A percentile compares a stretch with the other conserved stretches of the same genome.
These are phyloP conservation scores for Puccinia polysora DNA, from an alignment of 1,284 basidiomycete species.

Conservation along the genomic window DNA sequence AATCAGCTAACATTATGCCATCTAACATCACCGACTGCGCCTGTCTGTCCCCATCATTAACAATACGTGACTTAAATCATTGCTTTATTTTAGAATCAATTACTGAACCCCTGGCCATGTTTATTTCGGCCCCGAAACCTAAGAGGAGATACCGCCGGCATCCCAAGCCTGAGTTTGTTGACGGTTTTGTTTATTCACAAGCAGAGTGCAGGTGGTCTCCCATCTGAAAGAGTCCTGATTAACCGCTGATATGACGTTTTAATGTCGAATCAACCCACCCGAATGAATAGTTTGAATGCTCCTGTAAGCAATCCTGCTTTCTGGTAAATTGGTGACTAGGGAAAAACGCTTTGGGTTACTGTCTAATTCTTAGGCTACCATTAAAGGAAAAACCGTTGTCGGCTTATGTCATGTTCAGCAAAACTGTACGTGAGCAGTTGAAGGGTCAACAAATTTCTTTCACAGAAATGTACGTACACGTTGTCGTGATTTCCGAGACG, in stretches of 20 bases:
- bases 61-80: background rate
- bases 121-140: constrained; percentile 2
- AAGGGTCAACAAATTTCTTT: constrained; percentile 35
- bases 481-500: background rate
- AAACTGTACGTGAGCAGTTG: constrained; percentile 24
- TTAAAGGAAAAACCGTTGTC: constrained; percentile 34
- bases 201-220: too few species aligned
- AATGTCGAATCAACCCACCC: background rate
- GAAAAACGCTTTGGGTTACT: background rate
- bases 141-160: constrained; percentile 41
- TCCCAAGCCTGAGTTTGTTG: constrained; percentile 38
- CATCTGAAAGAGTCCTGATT: too few species aligned
- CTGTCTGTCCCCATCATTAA: background rate
- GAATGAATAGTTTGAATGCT: constrained; percentile 25
- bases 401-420: constrained; percentile 41
- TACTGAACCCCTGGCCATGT: background rate
- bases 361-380: background rate
- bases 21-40: too few species aligned
- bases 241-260: background rate
- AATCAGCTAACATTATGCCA: too few species aligned
- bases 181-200: too few species aligned
- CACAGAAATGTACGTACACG: constrained; percentile 28
- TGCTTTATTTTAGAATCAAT: background rate
- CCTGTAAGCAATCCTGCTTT: constrained; percentile 21
- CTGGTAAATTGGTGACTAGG: background rate